Conservation (phyloP, 192 early-diverging fungal genomes). For the Backusella morwellensis region DNA sequence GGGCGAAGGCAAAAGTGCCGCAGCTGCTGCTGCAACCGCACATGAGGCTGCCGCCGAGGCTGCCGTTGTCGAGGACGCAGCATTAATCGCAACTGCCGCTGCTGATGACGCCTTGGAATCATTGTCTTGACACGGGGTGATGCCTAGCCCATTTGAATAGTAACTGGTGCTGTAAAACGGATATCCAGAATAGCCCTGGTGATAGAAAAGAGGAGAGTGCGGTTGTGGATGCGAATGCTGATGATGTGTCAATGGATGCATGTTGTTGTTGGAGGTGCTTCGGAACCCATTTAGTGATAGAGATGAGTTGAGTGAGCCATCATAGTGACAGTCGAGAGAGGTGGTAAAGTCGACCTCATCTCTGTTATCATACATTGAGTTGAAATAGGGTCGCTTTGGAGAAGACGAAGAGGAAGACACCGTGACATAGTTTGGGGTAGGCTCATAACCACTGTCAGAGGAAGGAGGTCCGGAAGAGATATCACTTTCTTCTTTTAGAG, state of each 20-base stretch:
- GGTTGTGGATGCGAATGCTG: slow-evolving; percentile 9
- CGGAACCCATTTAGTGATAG: not conserved
- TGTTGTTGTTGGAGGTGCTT: not conserved
- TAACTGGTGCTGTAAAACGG: slow-evolving; percentile 10
- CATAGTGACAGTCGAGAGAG: slow-evolving; percentile 1
- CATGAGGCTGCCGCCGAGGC: not conserved
- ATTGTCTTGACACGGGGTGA: slow-evolving; percentile 14
- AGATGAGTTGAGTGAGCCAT: not conserved
- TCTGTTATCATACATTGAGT: slow-evolving; percentile 3
- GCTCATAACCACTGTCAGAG: slow-evolving; percentile 22
- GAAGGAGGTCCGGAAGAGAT: slow-evolving; percentile 12
- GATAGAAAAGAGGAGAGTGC: slow-evolving; percentile 10
- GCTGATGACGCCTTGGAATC: not conserved
- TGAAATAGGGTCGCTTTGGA: slow-evolving; percentile 9
- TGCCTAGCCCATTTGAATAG: slow-evolving; percentile 7
- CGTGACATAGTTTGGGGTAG: slow-evolving; percentile 14
- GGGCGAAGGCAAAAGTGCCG: not conserved
- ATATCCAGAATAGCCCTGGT: slow-evolving; percentile 9
- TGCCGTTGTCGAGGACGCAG: not conserved
- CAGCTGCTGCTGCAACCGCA: slow-evolving; percentile 5
- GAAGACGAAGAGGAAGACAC: not conserved
- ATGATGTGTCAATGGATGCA: slow-evolving; percentile 15
- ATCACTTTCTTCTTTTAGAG: slow-evolving; percentile 21
- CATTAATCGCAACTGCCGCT: slow-evolving; percentile 10
- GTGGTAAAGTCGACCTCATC: not conserved